Evolutionary conservation across 2,329 filamentous ascomycete species (phyloP).

Genomic region (Fusarium newnesense): DNA sequence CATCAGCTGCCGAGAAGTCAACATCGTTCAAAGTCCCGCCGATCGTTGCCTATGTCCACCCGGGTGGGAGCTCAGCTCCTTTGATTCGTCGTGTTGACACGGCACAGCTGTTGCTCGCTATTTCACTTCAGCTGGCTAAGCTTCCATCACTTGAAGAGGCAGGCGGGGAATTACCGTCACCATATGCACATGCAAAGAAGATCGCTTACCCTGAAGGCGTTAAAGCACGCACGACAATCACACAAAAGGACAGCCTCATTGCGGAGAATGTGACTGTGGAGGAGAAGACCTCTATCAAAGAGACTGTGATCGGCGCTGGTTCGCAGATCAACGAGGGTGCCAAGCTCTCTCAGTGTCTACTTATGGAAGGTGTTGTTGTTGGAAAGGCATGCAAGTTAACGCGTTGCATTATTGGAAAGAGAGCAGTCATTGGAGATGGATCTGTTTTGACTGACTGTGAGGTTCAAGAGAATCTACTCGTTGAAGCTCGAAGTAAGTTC

Average conservation of each 20-base stretch:
- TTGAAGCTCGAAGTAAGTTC: constrained; percentile 78
- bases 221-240: constrained; percentile 83
- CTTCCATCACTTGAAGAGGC: constrained; percentile 76
- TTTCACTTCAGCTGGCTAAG: constrained; percentile 89
- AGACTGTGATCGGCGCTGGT: constrained; percentile 86
- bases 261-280: constrained; percentile 90
- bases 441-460: constrained; percentile 88
- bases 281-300: constrained; percentile 91
- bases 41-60: constrained; percentile 85
- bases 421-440: constrained; percentile 84
- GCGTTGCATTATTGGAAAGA: constrained; percentile 84
- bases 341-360: constrained; percentile 83
- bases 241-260: constrained; percentile 82
- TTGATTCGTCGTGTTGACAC: constrained; percentile 91
- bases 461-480: constrained; percentile 88
- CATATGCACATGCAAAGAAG: constrained; percentile 82
- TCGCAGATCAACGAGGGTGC: constrained; percentile 89
- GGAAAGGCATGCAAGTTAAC: constrained; percentile 87
- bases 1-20: constrained; percentile 18
- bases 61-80: constrained; percentile 62
- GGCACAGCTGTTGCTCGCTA: constrained; percentile 79
- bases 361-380: constrained; percentile 92
- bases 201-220: constrained; percentile 86
- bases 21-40: constrained; percentile 65
- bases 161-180: constrained; percentile 67